These are phyloP conservation scores for Hyaloperonospora brassicae DNA, from an alignment of 352 stramenopile genomes.

Conservation along the genomic window DNA sequence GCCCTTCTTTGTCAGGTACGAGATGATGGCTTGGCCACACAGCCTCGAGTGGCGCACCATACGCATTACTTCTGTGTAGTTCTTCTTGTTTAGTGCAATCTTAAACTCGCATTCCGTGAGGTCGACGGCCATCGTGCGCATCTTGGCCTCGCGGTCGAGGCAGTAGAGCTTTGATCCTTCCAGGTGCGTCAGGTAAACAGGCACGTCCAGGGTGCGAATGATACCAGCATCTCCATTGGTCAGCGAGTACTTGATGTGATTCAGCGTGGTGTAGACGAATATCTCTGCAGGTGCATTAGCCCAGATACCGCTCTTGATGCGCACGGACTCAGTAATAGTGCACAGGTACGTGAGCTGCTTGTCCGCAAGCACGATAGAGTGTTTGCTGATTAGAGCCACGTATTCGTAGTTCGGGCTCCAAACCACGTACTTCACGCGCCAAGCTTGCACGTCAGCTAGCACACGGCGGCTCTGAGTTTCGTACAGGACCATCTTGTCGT, in stretches of 20 bases:
- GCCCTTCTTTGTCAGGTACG: constrained; percentile 98
- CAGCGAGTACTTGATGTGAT: constrained; percentile 91
- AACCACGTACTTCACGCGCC: constrained; percentile 96
- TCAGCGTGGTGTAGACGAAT: constrained; percentile 98
- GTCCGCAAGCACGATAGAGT: constrained; percentile 95
- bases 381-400: constrained; percentile 96
- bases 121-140: constrained; percentile 94
- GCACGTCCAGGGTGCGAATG: constrained; percentile 96
- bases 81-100: constrained; percentile 89
- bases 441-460: constrained; percentile 92
- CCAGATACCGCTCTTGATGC: constrained; percentile 92
- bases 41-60: constrained; percentile 96
- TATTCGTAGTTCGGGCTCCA: constrained; percentile 96
- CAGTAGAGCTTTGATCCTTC: constrained; percentile 93
- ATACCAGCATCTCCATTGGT: constrained; percentile 94
- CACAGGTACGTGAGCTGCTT: constrained; percentile 97
- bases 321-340: constrained; percentile 95
- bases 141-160: constrained; percentile 95
- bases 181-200: constrained; percentile 95
- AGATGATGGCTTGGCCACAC: constrained; percentile 97
- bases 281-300: constrained; percentile 87
- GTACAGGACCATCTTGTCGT: constrained; percentile 98
- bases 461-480: constrained; percentile 96
- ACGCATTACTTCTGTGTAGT: constrained; percentile 98
- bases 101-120: constrained; percentile 99